Conservation (phyloP, 176 grass and related monocot species). For the Urochloa ruziziensis region DNA sequence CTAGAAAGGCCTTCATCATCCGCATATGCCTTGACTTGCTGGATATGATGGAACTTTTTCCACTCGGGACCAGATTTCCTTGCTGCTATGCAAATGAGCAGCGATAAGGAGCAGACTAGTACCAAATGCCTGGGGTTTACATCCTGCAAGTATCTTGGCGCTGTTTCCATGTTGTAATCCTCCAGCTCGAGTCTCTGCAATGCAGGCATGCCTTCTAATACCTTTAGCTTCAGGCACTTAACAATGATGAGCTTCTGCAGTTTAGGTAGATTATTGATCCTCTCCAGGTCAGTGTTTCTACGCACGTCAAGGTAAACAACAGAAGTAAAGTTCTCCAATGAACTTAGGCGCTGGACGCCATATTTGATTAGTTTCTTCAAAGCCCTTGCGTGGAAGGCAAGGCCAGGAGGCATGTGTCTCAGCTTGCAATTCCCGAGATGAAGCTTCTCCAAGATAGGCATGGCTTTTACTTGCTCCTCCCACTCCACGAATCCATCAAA, state of each 20-base stretch:
- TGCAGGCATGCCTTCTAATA: not conserved
- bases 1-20: not conserved
- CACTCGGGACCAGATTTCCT: not conserved
- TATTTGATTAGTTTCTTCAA: not conserved
- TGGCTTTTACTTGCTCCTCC: constrained; percentile 27
- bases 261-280: not conserved
- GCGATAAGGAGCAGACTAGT: not conserved
- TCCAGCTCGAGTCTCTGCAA: not conserved
- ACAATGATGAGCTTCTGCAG: not conserved
- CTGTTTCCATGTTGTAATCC: not conserved
- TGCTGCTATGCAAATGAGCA: not conserved
- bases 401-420: not conserved
- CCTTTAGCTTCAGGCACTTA: not conserved
- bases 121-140: not conserved
- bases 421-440: constrained; percentile 6
- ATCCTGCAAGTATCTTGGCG: not conserved
- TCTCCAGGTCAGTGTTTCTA: not conserved
- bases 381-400: not conserved
- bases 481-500: constrained; percentile 30
- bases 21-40: not conserved
- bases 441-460: constrained; percentile 27
- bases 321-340: constrained; percentile 3
- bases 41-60: not conserved
- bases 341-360: not conserved
- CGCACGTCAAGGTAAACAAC: not conserved